Base-by-base conservation (phyloP, 176 grass and related monocot genomes). In the Aegilops umbellulata region DNA sequence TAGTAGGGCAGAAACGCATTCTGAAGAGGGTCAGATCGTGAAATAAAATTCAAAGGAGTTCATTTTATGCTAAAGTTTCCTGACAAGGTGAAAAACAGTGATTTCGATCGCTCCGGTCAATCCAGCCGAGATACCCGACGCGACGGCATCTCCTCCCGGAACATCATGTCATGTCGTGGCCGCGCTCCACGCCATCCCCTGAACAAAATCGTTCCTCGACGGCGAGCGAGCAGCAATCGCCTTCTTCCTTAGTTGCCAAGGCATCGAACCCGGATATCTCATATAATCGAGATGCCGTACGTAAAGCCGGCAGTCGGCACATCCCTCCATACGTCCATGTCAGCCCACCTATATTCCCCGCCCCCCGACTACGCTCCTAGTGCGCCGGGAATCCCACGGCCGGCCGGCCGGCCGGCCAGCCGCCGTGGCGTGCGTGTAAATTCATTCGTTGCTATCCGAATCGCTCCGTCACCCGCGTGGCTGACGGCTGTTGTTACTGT, bases 381-480 rank as follows among this genome's bases (percentile, higher is more conserved):
- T 87, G 81, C 89, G 76, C 80, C 34, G 68, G 81, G 89, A 84
- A 91, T 91, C 81, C 68, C 57, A 83, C 24, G 46, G 60, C 57
- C 6, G 19, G 74, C 39, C 5, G 17, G 73, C 74, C 23, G 32
- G 19, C 38, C 72, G 47, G 47, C 46, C 12, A 15, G 44, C 47
- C 47, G 47, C 14, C 16, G 49, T 53, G 44, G 73, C 73, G 42
- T 53, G 26, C 64, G 84, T 71, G 84, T 79, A 80, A 80, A 46
- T 42, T 71, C 77, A 86, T 86, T 86, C 84, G 76, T 24, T 5
- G 65, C 84, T 86, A 86, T 86, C 84, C 65, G 65, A 44, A 79
- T 41, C 61, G 6, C 35, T 12, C 30, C 2, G 27, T 27, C 39
- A 8, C 13, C 12, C 8, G 60, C 60, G 9, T 3, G 26, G 16